Percentiles rank a stretch among this genome's conserved stretches.
Evolutionary conservation across 2,329 filamentous ascomycete species (phyloP).

Genomic region (Camillea tinctor): DNA sequence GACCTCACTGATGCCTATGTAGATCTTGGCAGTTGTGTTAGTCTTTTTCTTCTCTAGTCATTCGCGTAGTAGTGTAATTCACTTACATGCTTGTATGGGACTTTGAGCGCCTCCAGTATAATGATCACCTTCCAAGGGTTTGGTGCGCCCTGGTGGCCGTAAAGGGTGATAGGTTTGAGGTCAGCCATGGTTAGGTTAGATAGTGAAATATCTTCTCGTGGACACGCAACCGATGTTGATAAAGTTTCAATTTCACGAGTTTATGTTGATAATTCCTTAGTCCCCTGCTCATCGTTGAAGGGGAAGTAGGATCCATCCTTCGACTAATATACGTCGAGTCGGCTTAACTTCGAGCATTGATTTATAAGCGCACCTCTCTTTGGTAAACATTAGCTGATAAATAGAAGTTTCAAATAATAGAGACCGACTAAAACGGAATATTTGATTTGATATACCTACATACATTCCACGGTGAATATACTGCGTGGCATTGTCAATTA

Average conservation of each 20-base stretch:
- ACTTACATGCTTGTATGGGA: not conserved
- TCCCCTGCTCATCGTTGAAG: not conserved
- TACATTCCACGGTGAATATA: not conserved
- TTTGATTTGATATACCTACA: not conserved
- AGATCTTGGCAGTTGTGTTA: not conserved
- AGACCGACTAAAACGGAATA: not conserved
- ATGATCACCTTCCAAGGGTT: not conserved
- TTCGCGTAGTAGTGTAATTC: not conserved
- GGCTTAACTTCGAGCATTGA: not conserved
- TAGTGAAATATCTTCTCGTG: not conserved
- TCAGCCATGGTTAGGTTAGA: not conserved
- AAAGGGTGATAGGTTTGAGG: not conserved
- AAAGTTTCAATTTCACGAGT: not conserved
- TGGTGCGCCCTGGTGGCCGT: not conserved
- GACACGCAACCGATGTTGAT: too few species aligned
- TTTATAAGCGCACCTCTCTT: not conserved
- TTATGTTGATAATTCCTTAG: not conserved
- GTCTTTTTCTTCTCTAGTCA: not conserved
- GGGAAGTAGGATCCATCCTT: not conserved
- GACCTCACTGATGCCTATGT: slow-evolving; percentile 10
- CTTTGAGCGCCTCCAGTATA: not conserved
- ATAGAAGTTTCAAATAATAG: not conserved
- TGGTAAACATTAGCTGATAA: not conserved
- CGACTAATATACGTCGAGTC: not conserved
- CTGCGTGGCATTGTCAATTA: not conserved